Evolutionary conservation across 2,329 filamentous ascomycete genomes (phyloP), one percentile per base, ranked within the genome.

Genomic region (Torrubiella hemipterigena): DNA sequence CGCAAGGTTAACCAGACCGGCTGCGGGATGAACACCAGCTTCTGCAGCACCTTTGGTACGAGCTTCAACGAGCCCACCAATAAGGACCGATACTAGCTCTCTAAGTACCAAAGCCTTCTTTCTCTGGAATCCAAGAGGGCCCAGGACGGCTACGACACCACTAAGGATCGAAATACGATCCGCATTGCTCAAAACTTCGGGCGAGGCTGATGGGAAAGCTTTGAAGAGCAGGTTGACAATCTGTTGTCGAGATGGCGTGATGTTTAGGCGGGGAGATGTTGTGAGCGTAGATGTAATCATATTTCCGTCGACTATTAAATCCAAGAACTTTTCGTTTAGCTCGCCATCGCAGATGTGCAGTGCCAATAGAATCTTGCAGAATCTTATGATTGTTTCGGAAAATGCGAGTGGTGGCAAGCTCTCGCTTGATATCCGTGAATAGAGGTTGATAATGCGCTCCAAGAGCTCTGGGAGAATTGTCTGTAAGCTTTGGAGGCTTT

Each of bases 31-130:
- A 21, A 98, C 84, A 4, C 89, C 91, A 47, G 91, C 83, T 49
- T 96, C 91, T n/a, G 91, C 87, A 24, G 91, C 91, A 19, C 89
- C 89, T 29, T 89, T 71, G 28, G 93, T 95, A 23, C 91, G 73
- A 12, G 91, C 91, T 54, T 95, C 85, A 5, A 94, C 79, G 7
- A 98, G 66, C 3, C 83, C 86, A 20, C 78, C 79, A 31, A 93
- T 83, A 24, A 96, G 65, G 12, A 86, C 77, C 4, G 77, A 79
- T 7, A 98, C 69, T 30, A 96, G 67, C 47, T 95, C 86, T 43
- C 83, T 78, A 45, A 94, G 69, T 1, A 95, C 75, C 58, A 96
- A 81, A 5, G 83, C 86, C 54, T 93, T 93, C 58, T 95, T 96
- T 35, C 91, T 73, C 36, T 86, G 75, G 37, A 89, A 72, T 2